phyloP scores from a whole-genome alignment of 2,329 filamentous ascomycete species.

The Trichoderma gracile region DNA sequence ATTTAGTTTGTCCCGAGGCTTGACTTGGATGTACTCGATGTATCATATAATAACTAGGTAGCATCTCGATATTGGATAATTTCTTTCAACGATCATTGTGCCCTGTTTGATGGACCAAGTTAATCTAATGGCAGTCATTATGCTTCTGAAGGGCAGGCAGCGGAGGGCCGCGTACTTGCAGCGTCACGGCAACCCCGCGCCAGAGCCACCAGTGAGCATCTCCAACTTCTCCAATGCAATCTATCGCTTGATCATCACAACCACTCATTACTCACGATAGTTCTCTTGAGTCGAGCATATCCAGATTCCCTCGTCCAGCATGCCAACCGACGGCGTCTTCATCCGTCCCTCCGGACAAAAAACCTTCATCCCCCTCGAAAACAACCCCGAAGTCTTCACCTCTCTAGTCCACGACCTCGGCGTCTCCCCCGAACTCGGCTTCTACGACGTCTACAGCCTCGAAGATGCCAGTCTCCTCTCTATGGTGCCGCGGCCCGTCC shows the following conservation, averaged over 20 bases:
- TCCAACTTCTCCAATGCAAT: background rate
- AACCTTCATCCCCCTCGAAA: slow-evolving; percentile 47
- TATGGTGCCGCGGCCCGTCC: slow-evolving; percentile 69
- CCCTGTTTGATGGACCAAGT: background rate
- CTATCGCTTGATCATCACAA: background rate
- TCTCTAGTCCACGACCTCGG: slow-evolving; percentile 70
- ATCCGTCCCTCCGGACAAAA: slow-evolving; percentile 38
- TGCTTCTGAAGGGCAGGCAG: background rate
- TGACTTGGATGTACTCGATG: background rate
- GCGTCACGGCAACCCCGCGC: slow-evolving; percentile 21
- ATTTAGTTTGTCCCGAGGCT: background rate
- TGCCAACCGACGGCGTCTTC: slow-evolving; percentile 37
- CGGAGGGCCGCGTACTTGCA: slow-evolving; percentile 16
- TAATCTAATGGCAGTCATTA: background rate
- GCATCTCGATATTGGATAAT: background rate
- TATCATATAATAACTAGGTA: background rate
- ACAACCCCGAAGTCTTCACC: slow-evolving; percentile 78
- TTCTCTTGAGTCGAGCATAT: no score
- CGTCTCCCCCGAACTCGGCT: slow-evolving; percentile 65
- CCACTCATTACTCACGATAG: background rate
- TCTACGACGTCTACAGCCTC: slow-evolving; percentile 81
- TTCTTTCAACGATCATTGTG: background rate
- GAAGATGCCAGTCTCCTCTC: slow-evolving; percentile 74
- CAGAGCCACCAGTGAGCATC: background rate
- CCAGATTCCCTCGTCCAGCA: slow-evolving; percentile 21